phyloP scores from a whole-genome alignment of 306 rosid species.

The Castanospermum australe region DNA sequence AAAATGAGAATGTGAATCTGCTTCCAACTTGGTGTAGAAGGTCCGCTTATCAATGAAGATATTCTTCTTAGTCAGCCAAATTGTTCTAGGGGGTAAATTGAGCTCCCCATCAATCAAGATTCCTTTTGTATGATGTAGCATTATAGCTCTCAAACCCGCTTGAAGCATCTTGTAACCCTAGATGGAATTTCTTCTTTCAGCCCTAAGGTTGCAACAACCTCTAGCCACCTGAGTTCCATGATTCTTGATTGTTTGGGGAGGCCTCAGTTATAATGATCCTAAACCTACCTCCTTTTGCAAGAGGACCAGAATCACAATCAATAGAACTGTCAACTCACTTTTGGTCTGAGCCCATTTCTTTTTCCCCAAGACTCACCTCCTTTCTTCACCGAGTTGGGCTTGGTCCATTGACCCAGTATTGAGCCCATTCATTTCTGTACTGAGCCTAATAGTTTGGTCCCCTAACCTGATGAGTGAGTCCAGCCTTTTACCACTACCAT shows the following conservation, averaged over 20 bases:
- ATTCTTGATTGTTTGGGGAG: conserved; percentile 70
- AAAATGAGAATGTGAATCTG: conserved; percentile 65
- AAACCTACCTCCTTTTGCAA: conserved; percentile 68
- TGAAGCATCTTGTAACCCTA: conserved; percentile 79
- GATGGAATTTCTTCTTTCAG: conserved; percentile 66
- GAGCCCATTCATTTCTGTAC: too few relatives aligned
- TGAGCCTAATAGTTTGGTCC: too few relatives aligned
- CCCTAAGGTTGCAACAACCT: conserved; percentile 73
- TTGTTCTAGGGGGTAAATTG: conserved; percentile 58
- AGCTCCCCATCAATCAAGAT: conserved; percentile 65
- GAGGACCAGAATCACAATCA: conserved; percentile 53
- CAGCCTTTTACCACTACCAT: too few relatives aligned
- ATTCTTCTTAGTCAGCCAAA: conserved; percentile 50
- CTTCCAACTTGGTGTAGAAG: conserved; percentile 70
- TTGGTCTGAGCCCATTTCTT: too few relatives aligned
- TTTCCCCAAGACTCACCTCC: too few relatives aligned
- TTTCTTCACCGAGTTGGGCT: too few relatives aligned
- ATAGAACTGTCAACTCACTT: conserved; percentile 47
- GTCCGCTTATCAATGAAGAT: conserved; percentile 66
- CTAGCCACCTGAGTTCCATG: conserved; percentile 85
- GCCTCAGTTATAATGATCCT: conserved; percentile 80
- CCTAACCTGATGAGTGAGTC: too few relatives aligned
- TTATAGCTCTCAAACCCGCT: conserved; percentile 80
- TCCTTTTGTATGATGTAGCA: conserved; percentile 80
- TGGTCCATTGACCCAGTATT: too few relatives aligned